Evolutionary conservation across 257 asterid species (phyloP).

Genomic region (Gentiana dahurica): DNA sequence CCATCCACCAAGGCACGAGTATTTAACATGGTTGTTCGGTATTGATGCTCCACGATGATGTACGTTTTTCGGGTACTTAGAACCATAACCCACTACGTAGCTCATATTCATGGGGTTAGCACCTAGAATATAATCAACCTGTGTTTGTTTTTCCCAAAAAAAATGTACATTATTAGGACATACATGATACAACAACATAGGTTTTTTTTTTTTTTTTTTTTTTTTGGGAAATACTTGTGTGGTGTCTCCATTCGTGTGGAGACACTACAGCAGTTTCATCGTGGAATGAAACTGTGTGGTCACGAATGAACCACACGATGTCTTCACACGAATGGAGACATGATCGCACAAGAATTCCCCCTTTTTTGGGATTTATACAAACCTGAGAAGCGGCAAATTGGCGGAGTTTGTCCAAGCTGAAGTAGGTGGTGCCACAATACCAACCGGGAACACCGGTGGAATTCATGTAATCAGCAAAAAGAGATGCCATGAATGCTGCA

Average conservation of each 20-base stretch:
- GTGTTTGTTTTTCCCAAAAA: slow-evolving; percentile 7
- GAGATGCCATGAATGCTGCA: slow-evolving; percentile 79
- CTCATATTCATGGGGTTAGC: slow-evolving; percentile 69
- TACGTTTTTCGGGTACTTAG: slow-evolving; percentile 51
- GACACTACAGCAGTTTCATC: no score
- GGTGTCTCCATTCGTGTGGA: no score
- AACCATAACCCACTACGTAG: slow-evolving; percentile 69
- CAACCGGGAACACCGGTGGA: slow-evolving; percentile 66
- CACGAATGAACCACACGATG: no score
- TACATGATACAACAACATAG: no score
- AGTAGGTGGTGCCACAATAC: slow-evolving; percentile 52
- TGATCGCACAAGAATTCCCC: no score
- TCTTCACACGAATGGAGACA: no score
- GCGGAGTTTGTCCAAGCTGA: slow-evolving; percentile 27
- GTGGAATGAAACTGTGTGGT: no score
- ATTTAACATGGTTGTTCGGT: slow-evolving; percentile 35
- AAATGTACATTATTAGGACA: no score
- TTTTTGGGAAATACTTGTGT: no score
- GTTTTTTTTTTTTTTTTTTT: no score
- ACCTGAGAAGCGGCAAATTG: slow-evolving; percentile 76
- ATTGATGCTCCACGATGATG: slow-evolving; percentile 93
- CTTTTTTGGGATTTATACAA: background rate
- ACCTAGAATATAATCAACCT: slow-evolving; percentile 68
- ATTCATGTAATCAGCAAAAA: slow-evolving; percentile 73
- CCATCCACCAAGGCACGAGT: slow-evolving; percentile 74